phyloP scores from a whole-genome alignment of 108 stramenopile species.

The Chaetoceros tenuissimus region DNA sequence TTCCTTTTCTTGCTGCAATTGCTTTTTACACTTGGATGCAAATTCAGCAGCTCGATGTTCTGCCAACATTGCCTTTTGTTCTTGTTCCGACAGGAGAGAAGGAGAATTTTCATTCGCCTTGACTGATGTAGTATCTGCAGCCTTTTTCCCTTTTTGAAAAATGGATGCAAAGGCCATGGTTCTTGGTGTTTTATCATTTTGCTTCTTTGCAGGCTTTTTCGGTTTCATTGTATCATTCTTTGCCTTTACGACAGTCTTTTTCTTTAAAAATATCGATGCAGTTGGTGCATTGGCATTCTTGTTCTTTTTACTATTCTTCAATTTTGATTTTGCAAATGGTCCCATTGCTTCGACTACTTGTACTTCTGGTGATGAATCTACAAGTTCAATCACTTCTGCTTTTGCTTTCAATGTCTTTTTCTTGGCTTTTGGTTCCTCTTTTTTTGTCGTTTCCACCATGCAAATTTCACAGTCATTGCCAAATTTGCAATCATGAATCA shows the following conservation, averaged over 20 bases:
- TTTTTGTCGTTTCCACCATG: too few species aligned
- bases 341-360: too few species aligned
- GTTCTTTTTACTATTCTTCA: background rate
- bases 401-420: too few species aligned
- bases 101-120: constrained; percentile 2
- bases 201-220: constrained; percentile 4
- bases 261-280: too few species aligned
- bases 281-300: background rate
- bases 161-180: constrained; percentile 1
- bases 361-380: too few species aligned
- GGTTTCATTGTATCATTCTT: background rate
- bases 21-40: constrained; percentile 26
- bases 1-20: constrained; percentile 36
- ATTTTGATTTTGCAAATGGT: too few species aligned
- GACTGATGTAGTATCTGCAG: background rate
- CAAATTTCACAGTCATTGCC: too few species aligned
- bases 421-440: too few species aligned
- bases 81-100: background rate
- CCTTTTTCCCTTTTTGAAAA: background rate
- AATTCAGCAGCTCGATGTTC: constrained; percentile 55
- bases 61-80: constrained; percentile 15
- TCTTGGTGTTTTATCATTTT: background rate
- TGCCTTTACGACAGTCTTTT: background rate
- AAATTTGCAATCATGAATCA: too few species aligned
- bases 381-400: too few species aligned